These are phyloP conservation scores for Globisporangium abappressorium DNA, from an alignment of 352 stramenopile species.

Conservation along the genomic window DNA sequence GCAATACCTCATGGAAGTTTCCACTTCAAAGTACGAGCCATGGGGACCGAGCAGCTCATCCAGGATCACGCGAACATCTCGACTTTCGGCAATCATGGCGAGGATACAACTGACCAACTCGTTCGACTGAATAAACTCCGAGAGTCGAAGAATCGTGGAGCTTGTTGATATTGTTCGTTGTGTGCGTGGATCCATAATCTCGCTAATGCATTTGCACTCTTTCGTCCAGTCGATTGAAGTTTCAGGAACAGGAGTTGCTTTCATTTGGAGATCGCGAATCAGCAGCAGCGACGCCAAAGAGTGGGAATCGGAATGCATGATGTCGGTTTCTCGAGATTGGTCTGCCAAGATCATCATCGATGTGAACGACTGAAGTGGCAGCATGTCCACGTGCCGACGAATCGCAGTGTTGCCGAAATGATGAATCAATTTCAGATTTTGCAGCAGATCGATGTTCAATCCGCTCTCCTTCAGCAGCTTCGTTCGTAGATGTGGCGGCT, in stretches of 20 bases:
- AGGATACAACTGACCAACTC: slow-evolving; percentile 84
- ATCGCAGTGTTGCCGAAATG: slow-evolving; percentile 79
- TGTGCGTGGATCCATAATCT: slow-evolving; percentile 86
- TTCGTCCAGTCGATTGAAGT: slow-evolving; percentile 13
- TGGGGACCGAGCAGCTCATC: slow-evolving; percentile 70
- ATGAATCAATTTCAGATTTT: slow-evolving; percentile 63
- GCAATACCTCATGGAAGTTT: slow-evolving; percentile 62
- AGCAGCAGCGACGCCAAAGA: slow-evolving; percentile 81
- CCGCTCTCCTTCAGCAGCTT: slow-evolving; percentile 62
- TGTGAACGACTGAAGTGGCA: slow-evolving; percentile 70
- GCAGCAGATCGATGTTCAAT: slow-evolving; percentile 41
- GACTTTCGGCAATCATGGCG: slow-evolving; percentile 86
- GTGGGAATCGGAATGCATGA: slow-evolving; percentile 86
- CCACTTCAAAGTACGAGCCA: slow-evolving; percentile 73
- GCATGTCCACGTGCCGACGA: slow-evolving; percentile 57
- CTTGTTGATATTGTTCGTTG: slow-evolving; percentile 80
- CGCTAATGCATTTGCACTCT: slow-evolving; percentile 76
- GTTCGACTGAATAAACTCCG: slow-evolving; percentile 89
- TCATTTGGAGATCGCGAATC: slow-evolving; percentile 73
- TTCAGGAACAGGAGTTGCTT: slow-evolving; percentile 8
- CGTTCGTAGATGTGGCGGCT: slow-evolving; percentile 57
- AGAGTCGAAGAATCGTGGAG: slow-evolving; percentile 65
- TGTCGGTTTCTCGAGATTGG: slow-evolving; percentile 65
- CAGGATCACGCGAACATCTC: slow-evolving; percentile 77
- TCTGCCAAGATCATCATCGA: slow-evolving; percentile 85